Base-by-base conservation (phyloP, 257 asterid genomes). In the Catharanthus roseus region DNA sequence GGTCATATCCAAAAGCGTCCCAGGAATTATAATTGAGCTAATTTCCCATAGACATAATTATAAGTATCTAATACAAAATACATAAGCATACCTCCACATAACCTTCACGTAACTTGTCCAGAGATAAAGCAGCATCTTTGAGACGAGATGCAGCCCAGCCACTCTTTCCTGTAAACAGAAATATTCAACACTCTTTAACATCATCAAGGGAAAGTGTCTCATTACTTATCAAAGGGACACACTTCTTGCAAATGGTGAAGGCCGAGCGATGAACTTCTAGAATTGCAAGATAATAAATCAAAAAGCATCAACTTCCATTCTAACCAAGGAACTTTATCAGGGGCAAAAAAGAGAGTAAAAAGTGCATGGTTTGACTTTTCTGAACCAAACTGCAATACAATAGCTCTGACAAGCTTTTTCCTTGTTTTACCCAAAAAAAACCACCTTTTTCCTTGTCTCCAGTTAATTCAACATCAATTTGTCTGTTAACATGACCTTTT, bases 61-160 rank as follows among this genome's bases (percentile, higher is more conserved):
- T 38, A 38, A 3, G 42, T 38, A 38, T n/a, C n/a, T n/a, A 38
- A 38, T 38, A 38, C 8, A 38, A 38, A 38, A 38, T 38, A 38
- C 42, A 29, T 19, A 12, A 71, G 34, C 79, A 41, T 68, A 93
- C 97, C 96, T 93, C 99, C 51, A 91, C 77, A 75, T 93, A 93
- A 78, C 93, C 67, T 82, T 91, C 99, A 41, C 95, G 96, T 74
- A 91, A 82, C 80, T 86, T 95, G 80, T 91, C 99, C 56, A 80
- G 85, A 49, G 99, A 89, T 61, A 95, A 84, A 77, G 84, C 86
- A 71, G 99, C 97, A 88, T 95, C 99, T 85, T 91, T 95, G 67
- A 95, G 97, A 72, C 99, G 90, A 74, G 99, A 96, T 62, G 97
- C 97, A 73, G 97, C 97, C 97, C 99, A 93, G 67, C 97, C 99